These are phyloP conservation scores for Teratosphaeria pseudoeucalypti DNA, from an alignment of 2,329 filamentous ascomycete species.

Conservation along the genomic window DNA sequence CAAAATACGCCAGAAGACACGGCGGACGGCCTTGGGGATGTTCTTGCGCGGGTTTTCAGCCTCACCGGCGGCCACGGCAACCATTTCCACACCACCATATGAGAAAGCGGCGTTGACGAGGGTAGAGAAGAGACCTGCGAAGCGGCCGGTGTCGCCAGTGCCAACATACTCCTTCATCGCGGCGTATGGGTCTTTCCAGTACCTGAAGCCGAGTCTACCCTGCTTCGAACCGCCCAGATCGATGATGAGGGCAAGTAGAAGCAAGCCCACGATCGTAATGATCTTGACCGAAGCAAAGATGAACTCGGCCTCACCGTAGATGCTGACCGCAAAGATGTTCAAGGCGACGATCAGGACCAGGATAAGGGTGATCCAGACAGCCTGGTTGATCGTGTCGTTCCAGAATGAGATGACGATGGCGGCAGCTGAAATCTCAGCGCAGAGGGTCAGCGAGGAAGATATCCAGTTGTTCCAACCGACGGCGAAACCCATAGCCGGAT, in stretches of 20 bases:
- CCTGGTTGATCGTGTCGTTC: conserved; percentile 1
- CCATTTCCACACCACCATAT: conserved; percentile 65
- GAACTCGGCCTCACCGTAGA: conserved; percentile 25
- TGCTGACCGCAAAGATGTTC: conserved; percentile 9
- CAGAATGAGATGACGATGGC: conserved; percentile 15
- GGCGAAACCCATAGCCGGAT: conserved; percentile 45
- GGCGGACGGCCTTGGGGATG: conserved; percentile 63
- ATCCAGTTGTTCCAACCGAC: conserved; percentile 2
- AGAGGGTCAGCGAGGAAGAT: neutral
- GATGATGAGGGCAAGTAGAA: conserved; percentile 17
- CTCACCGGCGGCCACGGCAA: conserved; percentile 62
- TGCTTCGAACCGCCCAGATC: conserved; percentile 29
- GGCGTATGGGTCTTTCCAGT: conserved; percentile 33
- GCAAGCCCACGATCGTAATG: conserved; percentile 21
- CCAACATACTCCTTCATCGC: conserved; percentile 25
- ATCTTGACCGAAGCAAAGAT: conserved; percentile 37
- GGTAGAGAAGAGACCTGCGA: conserved; percentile 32
- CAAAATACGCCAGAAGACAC: conserved; percentile 69
- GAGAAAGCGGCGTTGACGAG: conserved; percentile 71
- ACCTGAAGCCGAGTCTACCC: conserved; percentile 33
- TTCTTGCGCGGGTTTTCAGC: conserved; percentile 69
- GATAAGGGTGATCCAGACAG: conserved; percentile 16
- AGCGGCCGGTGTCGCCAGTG: conserved; percentile 26
- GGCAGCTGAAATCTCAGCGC: neutral
- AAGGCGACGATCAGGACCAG: conserved; percentile 6